Percentiles rank a stretch among this genome's conserved stretches.
These are phyloP conservation scores for Fusarium succisae DNA, from an alignment of 2,329 filamentous ascomycete genomes.

Conservation along the genomic window DNA sequence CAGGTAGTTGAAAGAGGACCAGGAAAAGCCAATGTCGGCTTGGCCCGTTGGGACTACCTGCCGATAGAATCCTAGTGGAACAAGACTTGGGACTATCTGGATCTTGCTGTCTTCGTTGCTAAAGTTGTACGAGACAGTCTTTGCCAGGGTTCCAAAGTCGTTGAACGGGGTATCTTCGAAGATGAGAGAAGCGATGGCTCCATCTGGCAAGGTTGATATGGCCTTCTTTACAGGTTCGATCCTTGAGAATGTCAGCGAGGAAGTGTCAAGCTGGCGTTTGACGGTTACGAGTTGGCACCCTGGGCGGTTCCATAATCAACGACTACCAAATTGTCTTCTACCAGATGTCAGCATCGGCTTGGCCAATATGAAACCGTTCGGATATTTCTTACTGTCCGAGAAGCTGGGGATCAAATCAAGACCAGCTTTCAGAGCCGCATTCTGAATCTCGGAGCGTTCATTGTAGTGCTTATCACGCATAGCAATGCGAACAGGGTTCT, in stretches of 20 bases:
- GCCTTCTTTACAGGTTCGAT: not conserved
- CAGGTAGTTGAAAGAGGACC: constrained; percentile 14
- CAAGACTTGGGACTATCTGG: not conserved
- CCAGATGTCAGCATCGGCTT: not conserved
- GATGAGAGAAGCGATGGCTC: not conserved
- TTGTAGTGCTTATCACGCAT: constrained; percentile 14
- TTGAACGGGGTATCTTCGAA: constrained; percentile 11
- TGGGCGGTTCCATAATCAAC: constrained; percentile 8
- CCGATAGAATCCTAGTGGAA: constrained; percentile 1
- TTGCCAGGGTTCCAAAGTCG: constrained; percentile 11
- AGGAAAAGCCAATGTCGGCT: not conserved
- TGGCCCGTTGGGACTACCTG: not conserved
- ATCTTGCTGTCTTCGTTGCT: not conserved
- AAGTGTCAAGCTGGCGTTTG: fast-evolving
- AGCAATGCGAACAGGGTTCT: not conserved
- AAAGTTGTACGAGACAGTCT: not conserved
- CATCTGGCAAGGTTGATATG: not conserved
- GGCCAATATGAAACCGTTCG: too few relatives aligned
- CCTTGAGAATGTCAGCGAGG: not conserved
- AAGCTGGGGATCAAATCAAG: not conserved
- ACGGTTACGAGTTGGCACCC: not conserved
- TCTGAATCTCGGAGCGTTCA: constrained; percentile 6
- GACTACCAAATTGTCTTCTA: not conserved
- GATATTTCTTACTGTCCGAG: not conserved
- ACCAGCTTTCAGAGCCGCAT: not conserved